Percentiles rank a stretch among this genome's conserved stretches.
Conservation (phyloP, 345 rosid genomes). For the Citrus inodora region DNA sequence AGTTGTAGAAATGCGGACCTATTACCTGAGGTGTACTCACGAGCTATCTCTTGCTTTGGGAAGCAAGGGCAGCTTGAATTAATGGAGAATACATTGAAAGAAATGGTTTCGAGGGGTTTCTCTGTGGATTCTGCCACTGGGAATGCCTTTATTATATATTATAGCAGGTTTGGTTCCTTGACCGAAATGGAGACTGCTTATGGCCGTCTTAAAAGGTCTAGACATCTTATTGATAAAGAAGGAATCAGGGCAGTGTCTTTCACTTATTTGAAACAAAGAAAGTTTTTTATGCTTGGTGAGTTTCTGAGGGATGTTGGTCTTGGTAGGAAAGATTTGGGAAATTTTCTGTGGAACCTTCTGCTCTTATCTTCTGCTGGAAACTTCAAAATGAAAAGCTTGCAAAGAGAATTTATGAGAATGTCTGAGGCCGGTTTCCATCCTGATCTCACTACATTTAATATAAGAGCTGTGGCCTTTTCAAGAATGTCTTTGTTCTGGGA, state of each 20-base stretch:
- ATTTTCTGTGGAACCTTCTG: constrained; percentile 71
- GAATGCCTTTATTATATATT: constrained; percentile 49
- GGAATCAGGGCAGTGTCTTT: constrained; percentile 57
- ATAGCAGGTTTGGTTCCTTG: constrained; percentile 48
- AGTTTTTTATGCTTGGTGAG: constrained; percentile 55
- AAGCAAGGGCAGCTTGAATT: constrained; percentile 52
- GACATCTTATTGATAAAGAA: constrained; percentile 46
- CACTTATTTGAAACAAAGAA: constrained; percentile 41
- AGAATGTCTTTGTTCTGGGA: constrained; percentile 84
- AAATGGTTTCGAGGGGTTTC: constrained; percentile 43
- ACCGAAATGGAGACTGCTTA: constrained; percentile 64
- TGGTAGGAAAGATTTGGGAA: constrained; percentile 54
- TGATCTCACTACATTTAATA: constrained; percentile 73
- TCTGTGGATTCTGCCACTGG: constrained; percentile 42
- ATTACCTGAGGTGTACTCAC: constrained; percentile 34
- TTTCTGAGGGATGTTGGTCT: constrained; percentile 70
- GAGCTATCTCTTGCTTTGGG: constrained; percentile 65
- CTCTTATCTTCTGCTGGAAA: constrained; percentile 72
- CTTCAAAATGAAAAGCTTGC: constrained; percentile 89
- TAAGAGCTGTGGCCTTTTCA: constrained; percentile 72
- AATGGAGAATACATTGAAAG: constrained; percentile 52
- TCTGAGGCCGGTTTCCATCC: constrained; percentile 59
- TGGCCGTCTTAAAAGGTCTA: constrained; percentile 47
- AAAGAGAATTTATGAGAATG: constrained; percentile 69
- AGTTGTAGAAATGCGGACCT: constrained; percentile 28